A percentile compares a stretch with the other conserved stretches of the same genome.
phyloP scores from a whole-genome alignment of 225 moss, liverwort and hornwort genomes.

The Pseudisothecium myosuroides region DNA sequence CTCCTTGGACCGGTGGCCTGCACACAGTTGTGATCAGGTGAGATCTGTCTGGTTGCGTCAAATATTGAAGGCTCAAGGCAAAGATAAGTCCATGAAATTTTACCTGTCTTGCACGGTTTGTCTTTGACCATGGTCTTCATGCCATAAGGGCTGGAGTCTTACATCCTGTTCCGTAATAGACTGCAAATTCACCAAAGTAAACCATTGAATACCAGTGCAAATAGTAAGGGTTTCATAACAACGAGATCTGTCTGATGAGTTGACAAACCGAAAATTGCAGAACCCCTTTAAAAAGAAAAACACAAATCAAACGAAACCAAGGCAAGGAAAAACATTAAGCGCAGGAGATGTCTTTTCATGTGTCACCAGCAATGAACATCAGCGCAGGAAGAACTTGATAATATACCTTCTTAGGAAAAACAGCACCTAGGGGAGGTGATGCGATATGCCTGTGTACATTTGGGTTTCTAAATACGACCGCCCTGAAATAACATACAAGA shows the following conservation, averaged over 20 bases:
- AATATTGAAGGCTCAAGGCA: neutral
- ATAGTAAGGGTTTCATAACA: neutral
- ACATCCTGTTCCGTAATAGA: constrained; percentile 73
- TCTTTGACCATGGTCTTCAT: constrained; percentile 77
- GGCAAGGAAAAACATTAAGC: neutral
- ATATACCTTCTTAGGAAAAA: constrained; percentile 60
- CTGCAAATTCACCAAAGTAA: constrained; percentile 28
- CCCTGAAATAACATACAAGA: constrained; percentile 32
- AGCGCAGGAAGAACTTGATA: neutral
- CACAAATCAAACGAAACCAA: neutral
- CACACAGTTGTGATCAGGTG: neutral
- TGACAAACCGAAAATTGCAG: neutral
- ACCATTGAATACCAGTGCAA: neutral
- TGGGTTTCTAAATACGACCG: constrained; percentile 52
- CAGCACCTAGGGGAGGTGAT: constrained; percentile 47
- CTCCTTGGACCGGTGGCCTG: constrained; percentile 39
- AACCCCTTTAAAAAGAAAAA: neutral
- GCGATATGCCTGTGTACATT: constrained; percentile 66
- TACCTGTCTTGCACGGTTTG: constrained; percentile 49
- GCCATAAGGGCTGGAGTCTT: constrained; percentile 84
- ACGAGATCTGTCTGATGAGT: neutral
- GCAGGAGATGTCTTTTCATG: neutral
- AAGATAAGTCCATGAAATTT: neutral
- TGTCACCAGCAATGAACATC: neutral
- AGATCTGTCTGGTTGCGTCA: neutral